Percentiles rank a stretch among this genome's conserved stretches.
Evolutionary conservation across 768 basidiomycete species (phyloP).

Genomic region (Cyclocybe cylindracea): DNA sequence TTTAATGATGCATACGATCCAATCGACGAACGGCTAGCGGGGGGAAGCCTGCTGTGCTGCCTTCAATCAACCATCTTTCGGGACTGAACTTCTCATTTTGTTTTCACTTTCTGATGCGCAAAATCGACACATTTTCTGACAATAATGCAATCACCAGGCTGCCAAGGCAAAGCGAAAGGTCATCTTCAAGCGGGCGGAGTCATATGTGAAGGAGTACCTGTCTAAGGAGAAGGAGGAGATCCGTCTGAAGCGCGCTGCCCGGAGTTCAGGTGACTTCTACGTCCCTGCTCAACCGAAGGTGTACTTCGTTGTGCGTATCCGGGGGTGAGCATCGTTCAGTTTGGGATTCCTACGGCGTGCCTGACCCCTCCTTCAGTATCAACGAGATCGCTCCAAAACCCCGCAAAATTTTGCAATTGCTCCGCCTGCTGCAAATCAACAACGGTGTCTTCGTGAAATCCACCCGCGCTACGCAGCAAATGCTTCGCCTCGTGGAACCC

Average conservation of each 20-base stretch:
- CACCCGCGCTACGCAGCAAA: conserved; percentile 94
- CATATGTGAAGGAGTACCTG: conserved; percentile 97
- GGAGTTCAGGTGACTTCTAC: conserved; percentile 93
- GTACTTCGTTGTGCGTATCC: conserved; percentile 96
- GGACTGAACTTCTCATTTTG: conserved; percentile 58
- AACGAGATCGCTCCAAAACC: conserved; percentile 99
- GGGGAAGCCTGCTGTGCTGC: conserved; percentile 59
- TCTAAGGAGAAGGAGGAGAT: conserved; percentile 94
- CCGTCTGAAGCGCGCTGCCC: conserved; percentile 90
- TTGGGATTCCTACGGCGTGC: background rate
- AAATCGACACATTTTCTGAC: conserved; percentile 5
- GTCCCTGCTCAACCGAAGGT: conserved; percentile 97
- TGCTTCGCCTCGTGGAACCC: conserved; percentile 97
- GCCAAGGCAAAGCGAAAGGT: conserved; percentile 91
- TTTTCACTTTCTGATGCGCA: conserved; percentile 5
- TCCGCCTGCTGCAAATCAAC: conserved; percentile 99
- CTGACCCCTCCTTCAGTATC: conserved; percentile 64
- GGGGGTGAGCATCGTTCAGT: conserved; percentile 66
- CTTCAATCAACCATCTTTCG: conserved; percentile 95
- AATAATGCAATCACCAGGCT: conserved; percentile 48
- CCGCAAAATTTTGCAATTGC: conserved; percentile 97
- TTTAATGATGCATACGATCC: conserved; percentile 82
- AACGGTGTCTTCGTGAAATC: conserved; percentile 98
- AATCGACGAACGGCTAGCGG: conserved; percentile 80
- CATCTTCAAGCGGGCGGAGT: conserved; percentile 98